A percentile compares a stretch with the other conserved stretches of the same genome.
These are phyloP conservation scores for Claviceps monticola DNA, from an alignment of 2,329 filamentous ascomycete genomes.

Conservation along the genomic window DNA sequence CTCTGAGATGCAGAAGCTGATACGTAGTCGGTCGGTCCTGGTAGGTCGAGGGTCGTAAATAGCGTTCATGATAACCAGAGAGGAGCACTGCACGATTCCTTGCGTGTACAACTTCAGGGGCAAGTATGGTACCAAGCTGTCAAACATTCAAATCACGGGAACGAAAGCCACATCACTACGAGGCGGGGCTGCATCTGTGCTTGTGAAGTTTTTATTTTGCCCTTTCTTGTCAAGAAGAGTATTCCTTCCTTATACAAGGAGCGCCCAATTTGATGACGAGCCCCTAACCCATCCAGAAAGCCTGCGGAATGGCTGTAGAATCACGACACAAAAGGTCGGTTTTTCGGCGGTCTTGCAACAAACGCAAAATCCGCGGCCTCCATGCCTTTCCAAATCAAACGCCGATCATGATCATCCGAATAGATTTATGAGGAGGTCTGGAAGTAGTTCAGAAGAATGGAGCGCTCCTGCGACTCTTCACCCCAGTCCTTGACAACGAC, in stretches of 20 bases:
- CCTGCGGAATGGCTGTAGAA: constrained; percentile 34
- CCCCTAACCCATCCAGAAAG: constrained; percentile 27
- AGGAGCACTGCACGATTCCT: background rate
- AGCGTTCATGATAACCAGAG: constrained; percentile 3
- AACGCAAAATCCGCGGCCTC: constrained; percentile 21
- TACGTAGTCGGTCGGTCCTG: background rate
- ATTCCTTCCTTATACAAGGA: constrained; percentile 18
- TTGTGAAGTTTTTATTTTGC: constrained; percentile 15
- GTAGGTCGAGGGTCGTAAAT: constrained; percentile 29
- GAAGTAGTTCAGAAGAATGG: constrained; percentile 99
- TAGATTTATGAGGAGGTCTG: constrained; percentile 61
- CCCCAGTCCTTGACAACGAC: constrained; percentile 99
- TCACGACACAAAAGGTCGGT: constrained; percentile 25
- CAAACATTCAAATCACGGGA: background rate
- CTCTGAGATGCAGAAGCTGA: background rate
- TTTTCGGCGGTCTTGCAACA: constrained; percentile 17
- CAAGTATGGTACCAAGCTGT: too few species aligned
- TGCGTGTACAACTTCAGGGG: background rate
- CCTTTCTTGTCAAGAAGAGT: constrained; percentile 24
- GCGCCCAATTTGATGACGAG: constrained; percentile 18
- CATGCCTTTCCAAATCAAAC: constrained; percentile 24
- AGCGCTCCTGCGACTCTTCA: constrained; percentile 98
- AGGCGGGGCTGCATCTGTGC: background rate
- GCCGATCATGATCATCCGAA: constrained; percentile 12
- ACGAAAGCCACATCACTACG: background rate